Evolutionary conservation across 1,284 basidiomycete genomes (phyloP).

Genomic region (Trichosporon ovoides): DNA sequence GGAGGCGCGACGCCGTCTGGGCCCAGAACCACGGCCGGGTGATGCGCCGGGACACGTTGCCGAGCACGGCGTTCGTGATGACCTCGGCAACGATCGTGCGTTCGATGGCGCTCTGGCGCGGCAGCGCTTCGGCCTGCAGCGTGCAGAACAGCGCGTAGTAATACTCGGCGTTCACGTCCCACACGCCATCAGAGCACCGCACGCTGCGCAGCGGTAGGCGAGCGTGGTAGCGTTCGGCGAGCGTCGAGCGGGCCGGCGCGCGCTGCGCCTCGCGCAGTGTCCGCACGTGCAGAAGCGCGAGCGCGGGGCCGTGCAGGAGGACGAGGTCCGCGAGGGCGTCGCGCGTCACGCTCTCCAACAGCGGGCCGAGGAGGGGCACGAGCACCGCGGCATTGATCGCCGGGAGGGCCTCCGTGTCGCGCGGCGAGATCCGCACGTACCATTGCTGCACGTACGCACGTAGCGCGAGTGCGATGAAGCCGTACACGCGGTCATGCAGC

Average conservation of each 20-base stretch:
- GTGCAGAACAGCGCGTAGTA: constrained; percentile 43
- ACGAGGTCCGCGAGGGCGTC: constrained; percentile 21
- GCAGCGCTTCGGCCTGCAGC: constrained; percentile 41
- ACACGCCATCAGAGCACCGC: neutral
- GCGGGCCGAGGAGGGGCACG: constrained; percentile 22
- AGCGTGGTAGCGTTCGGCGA: constrained; percentile 27
- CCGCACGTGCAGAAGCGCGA: constrained; percentile 27
- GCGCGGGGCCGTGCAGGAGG: constrained; percentile 29
- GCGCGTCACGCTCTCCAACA: constrained; percentile 12
- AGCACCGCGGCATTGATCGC: constrained; percentile 13
- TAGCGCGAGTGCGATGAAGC: constrained; percentile 18
- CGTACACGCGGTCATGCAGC: constrained; percentile 17
- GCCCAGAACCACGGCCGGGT: constrained; percentile 48
- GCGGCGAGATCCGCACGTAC: constrained; percentile 39
- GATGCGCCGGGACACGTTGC: constrained; percentile 37
- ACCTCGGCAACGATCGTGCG: constrained; percentile 48
- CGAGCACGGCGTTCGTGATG: constrained; percentile 46
- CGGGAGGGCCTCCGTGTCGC: constrained; percentile 26
- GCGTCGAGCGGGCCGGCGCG: neutral
- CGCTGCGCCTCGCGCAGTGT: constrained; percentile 16
- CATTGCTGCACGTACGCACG: constrained; percentile 38
- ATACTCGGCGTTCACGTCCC: constrained; percentile 29
- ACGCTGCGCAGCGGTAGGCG: constrained; percentile 26
- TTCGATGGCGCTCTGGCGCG: constrained; percentile 39
- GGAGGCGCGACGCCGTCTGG: constrained; percentile 10